Conservation (phyloP, 2,329 filamentous ascomycete genomes). For the Ophiostoma ulmi region DNA sequence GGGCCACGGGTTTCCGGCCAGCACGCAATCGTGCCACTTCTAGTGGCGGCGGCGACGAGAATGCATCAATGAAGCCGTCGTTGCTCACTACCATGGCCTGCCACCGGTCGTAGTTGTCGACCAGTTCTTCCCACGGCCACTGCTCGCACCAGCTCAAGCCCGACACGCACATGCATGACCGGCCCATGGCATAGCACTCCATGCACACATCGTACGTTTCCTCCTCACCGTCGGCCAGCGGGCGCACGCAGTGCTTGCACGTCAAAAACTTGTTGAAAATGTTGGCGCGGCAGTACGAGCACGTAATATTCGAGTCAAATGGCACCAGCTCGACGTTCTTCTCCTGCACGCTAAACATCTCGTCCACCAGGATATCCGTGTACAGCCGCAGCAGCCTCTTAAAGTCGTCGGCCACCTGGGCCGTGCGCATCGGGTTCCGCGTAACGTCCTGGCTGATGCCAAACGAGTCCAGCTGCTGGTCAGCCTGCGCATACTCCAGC, state of each 20-base stretch:
- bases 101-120: constrained; percentile 76
- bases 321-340: constrained; percentile 68
- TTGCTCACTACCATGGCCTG: constrained; percentile 70
- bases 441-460: constrained; percentile 41
- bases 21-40: constrained; percentile 61
- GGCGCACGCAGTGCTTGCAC: constrained; percentile 74
- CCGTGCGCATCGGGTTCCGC: constrained; percentile 41
- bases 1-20: constrained; percentile 74
- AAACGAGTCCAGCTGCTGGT: constrained; percentile 42
- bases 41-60: constrained; percentile 64
- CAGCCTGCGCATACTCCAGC: constrained; percentile 51
- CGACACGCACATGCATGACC: constrained; percentile 85
- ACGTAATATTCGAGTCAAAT: constrained; percentile 89
- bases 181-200: constrained; percentile 97
- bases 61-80: constrained; percentile 60
- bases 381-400: constrained; percentile 72
- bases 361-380: constrained; percentile 72
- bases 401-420: constrained; percentile 77
- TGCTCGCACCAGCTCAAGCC: constrained; percentile 88
- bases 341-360: constrained; percentile 73
- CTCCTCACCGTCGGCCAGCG: constrained; percentile 60
- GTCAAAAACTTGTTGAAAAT: constrained; percentile 97
- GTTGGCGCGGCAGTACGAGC: constrained; percentile 91
- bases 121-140: constrained; percentile 76
- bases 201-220: constrained; percentile 96